These are phyloP conservation scores for Sugiyamaella grinbergsii DNA, from an alignment of 1,139 yeast genomes.

Conservation along the genomic window DNA sequence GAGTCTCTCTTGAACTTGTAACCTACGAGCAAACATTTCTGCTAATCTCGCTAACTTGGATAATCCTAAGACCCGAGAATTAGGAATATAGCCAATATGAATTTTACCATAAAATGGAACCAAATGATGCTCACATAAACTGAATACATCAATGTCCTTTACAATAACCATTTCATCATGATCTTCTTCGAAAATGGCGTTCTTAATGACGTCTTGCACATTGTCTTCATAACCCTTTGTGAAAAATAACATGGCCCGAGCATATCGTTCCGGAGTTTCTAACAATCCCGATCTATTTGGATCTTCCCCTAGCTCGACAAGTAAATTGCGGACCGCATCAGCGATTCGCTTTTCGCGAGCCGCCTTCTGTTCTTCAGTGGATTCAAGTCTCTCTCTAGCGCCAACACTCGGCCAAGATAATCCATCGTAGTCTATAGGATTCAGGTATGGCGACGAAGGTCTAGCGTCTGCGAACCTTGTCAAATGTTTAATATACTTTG, in stretches of 20 bases:
- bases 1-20: slow-evolving; percentile 94
- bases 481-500: slow-evolving; percentile 44
- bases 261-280: slow-evolving; percentile 95
- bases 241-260: slow-evolving; percentile 92
- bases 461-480: slow-evolving; percentile 58
- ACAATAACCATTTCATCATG: slow-evolving; percentile 99
- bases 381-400: slow-evolving; percentile 71
- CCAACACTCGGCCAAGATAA: slow-evolving; percentile 95
- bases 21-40: slow-evolving; percentile 92
- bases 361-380: slow-evolving; percentile 60
- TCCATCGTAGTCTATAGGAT: slow-evolving; percentile 86
- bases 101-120: slow-evolving; percentile 98
- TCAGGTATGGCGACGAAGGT: slow-evolving; percentile 82
- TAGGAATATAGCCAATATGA: slow-evolving; percentile 95
- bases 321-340: slow-evolving; percentile 77
- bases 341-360: slow-evolving; percentile 75
- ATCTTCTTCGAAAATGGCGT: slow-evolving; percentile 96
- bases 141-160: slow-evolving; percentile 87
- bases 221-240: slow-evolving; percentile 97
- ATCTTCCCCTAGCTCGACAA: slow-evolving; percentile 90
- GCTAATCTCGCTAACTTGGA: slow-evolving; percentile 93
- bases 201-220: slow-evolving; percentile 74
- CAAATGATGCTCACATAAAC: slow-evolving; percentile 94
- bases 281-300: slow-evolving; percentile 81
- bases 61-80: slow-evolving; percentile 89